Evolutionary conservation across 192 early-diverging fungal species (phyloP).

Genomic region (Coemansia sp.): DNA sequence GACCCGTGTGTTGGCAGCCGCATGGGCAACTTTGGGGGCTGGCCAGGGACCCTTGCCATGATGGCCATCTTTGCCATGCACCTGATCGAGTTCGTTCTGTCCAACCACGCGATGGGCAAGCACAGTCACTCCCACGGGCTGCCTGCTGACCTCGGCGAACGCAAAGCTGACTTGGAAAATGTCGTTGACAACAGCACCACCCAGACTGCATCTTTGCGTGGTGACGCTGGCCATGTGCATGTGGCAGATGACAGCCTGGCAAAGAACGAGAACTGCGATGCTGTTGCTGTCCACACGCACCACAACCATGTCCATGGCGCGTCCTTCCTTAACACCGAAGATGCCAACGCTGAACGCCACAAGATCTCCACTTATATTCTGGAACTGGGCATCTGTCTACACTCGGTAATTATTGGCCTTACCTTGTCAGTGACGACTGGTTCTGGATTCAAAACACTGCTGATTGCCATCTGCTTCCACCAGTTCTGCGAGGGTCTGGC

Average conservation of each 20-base stretch:
- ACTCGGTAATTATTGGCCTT: slow-evolving; percentile 76
- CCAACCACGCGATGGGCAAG: slow-evolving; percentile 44
- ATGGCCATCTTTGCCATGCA: slow-evolving; percentile 66
- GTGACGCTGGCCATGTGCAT: background rate
- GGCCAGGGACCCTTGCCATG: slow-evolving; percentile 61
- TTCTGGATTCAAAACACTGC: slow-evolving; percentile 57
- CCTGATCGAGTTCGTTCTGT: slow-evolving; percentile 60
- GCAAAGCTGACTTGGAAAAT: background rate
- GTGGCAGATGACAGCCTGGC: background rate
- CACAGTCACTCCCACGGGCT: slow-evolving; percentile 30
- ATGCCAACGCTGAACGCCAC: slow-evolving; percentile 8
- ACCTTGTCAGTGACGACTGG: slow-evolving; percentile 58
- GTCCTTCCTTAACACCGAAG: slow-evolving; percentile 19
- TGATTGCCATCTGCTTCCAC: slow-evolving; percentile 67
- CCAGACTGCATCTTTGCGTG: slow-evolving; percentile 8
- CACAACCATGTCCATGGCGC: slow-evolving; percentile 52
- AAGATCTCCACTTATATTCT: slow-evolving; percentile 65
- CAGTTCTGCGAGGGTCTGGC: slow-evolving; percentile 80
- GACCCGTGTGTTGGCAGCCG: slow-evolving; percentile 57
- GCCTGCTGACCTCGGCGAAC: slow-evolving; percentile 3
- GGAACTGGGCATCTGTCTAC: slow-evolving; percentile 72
- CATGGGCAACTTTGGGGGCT: slow-evolving; percentile 51
- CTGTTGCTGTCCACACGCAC: slow-evolving; percentile 48
- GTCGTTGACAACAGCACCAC: slow-evolving; percentile 9
- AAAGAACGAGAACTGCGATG: slow-evolving; percentile 30